A percentile compares a stretch with the other conserved stretches of the same genome.
Evolutionary conservation across 306 rosid genomes (phyloP).

Genomic region (Medicago truncatula): MtrunA17r5.0-ANR NC_053048.1:42913001-42913500

Average conservation of each 20-base stretch:
- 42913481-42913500: constrained; percentile 72
- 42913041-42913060: constrained; percentile 61
- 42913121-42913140: constrained; percentile 70
- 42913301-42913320: not conserved
- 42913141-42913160: constrained; percentile 77
- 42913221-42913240: constrained; percentile 23
- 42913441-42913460: constrained; percentile 95
- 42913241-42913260: not conserved
- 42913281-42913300: not conserved
- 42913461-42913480: constrained; percentile 88
- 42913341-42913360: not conserved
- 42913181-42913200: constrained; percentile 78
- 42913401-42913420: not conserved
- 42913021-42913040: constrained; percentile 57
- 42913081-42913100: constrained; percentile 72
- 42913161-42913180: constrained; percentile 77
- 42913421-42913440: constrained; percentile 37
- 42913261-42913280: not conserved
- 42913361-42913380: not conserved
- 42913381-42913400: constrained; percentile 18
- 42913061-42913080: constrained; percentile 54
- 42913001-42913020: constrained; percentile 78
- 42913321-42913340: not conserved
- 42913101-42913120: constrained; percentile 56
- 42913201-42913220: constrained; percentile 55